Evolutionary conservation across 257 asterid genomes (phyloP), one percentile per base, ranked within the genome.

Genomic region (Apocynum venetum): DNA sequence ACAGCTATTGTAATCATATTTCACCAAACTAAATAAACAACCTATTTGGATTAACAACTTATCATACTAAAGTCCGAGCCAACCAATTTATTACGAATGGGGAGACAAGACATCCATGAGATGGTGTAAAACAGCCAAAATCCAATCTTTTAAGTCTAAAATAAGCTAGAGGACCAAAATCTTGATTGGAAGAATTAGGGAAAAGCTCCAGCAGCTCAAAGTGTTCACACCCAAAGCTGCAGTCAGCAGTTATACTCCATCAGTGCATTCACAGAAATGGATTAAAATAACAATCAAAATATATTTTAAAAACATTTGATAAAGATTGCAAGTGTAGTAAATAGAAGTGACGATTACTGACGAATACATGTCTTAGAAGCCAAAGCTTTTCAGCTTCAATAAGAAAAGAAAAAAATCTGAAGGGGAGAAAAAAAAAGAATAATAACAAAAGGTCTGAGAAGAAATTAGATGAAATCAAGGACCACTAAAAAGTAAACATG

Each of bases 381-480:
- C 41, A 20, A 61, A 6, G n/a, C 31, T 14, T 69, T 60, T 36
- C 12, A 48, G 38, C 81, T 71, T 8, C 46, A 55, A 46, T 20
- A 38, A 35, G 20, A 47, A 71, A 4, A 60, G 5, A 19, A 57
- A 60, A 2, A 38, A 15, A 43, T 9, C 2, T 14, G 47, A 12
- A 70, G 13, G 13, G 2, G 61, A 4, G 61, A 49, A 47, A 60
- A 64, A 20, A 63, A 38, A 38, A 38, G 25, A 25, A 43, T 7
- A 3, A 31, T 6, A 52, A 44, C 38, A 9, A 31, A 2, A 12
- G 65, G 65, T 25, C 57, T 66, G 4, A 51, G 60, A 40, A 75
- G 76, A 65, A 71, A 55, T 31, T 3, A 44, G 74, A 72, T 44
- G 60, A 48, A 73, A 73, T 57, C 80, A 78, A 47, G 82, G 79